phyloP scores from a whole-genome alignment of 352 stramenopile genomes.

The Phytophthora lateralis region DNA sequence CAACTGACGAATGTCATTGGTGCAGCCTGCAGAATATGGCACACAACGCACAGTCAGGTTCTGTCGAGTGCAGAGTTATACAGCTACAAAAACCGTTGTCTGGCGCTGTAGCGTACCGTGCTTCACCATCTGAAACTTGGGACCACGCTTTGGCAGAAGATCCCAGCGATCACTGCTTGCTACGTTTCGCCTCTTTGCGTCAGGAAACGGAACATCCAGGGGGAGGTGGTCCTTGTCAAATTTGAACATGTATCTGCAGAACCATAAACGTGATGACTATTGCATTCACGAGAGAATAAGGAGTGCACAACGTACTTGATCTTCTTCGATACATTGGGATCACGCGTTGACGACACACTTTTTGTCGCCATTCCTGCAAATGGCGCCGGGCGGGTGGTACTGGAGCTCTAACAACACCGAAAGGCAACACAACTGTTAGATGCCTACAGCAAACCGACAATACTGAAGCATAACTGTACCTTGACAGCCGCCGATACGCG shows the following conservation, averaged over 20 bases:
- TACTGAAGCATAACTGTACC: constrained; percentile 27
- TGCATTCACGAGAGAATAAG: constrained; percentile 6
- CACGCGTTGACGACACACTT: constrained; percentile 79
- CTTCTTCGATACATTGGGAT: constrained; percentile 85
- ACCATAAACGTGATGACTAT: constrained; percentile 1
- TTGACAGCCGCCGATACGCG: constrained; percentile 81
- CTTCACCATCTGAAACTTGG: constrained; percentile 82
- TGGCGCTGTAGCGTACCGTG: constrained; percentile 49
- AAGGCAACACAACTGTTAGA: neutral
- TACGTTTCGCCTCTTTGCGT: constrained; percentile 64
- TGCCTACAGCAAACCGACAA: neutral
- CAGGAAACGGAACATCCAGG: constrained; percentile 77
- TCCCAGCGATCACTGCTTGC: constrained; percentile 79
- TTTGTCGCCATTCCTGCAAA: constrained; percentile 78
- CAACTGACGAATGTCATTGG: constrained; percentile 85
- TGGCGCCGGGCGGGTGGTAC: constrained; percentile 58
- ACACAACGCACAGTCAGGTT: constrained; percentile 7
- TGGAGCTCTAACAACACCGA: constrained; percentile 47
- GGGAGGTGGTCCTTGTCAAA: constrained; percentile 86
- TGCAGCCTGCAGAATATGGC: constrained; percentile 50
- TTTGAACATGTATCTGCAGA: constrained; percentile 75
- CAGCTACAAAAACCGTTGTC: neutral
- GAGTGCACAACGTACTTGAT: constrained; percentile 46
- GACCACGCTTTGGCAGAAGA: constrained; percentile 64
- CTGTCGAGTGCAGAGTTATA: neutral